Percentiles rank a stretch among this genome's conserved stretches.
Evolutionary conservation across 2,329 filamentous ascomycete species (phyloP).

Genomic region (Colletotrichum musae): DNA sequence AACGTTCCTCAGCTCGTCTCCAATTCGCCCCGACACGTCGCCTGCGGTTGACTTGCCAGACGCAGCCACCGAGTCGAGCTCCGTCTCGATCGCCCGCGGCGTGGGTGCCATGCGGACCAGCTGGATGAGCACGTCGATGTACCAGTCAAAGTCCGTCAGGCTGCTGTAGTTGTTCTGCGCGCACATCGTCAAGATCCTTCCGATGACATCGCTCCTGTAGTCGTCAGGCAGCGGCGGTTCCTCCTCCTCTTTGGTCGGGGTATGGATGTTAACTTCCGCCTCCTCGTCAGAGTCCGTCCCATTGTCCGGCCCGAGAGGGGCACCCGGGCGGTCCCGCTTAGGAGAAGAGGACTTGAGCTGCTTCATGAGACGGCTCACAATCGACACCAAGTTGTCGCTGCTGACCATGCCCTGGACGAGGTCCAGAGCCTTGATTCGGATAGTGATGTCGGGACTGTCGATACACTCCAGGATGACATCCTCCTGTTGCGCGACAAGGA

Average conservation of each 20-base stretch:
- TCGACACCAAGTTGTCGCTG: conserved; percentile 84
- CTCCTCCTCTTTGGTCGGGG: conserved; percentile 53
- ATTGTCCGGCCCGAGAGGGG: conserved; percentile 60
- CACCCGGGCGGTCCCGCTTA: conserved; percentile 61
- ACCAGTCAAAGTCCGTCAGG: conserved; percentile 96
- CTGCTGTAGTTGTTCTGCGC: conserved; percentile 89
- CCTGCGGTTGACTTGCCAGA: conserved; percentile 49
- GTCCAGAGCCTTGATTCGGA: conserved; percentile 92
- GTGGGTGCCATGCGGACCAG: conserved; percentile 79
- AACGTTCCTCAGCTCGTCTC: conserved; percentile 88
- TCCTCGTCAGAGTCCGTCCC: conserved; percentile 66
- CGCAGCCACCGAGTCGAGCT: conserved; percentile 50
- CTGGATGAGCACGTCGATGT: conserved; percentile 90
- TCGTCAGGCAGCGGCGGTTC: conserved; percentile 82
- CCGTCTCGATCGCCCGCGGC: conserved; percentile 58
- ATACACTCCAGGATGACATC: conserved; percentile 98
- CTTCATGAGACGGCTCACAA: conserved; percentile 89
- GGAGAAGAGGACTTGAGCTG: conserved; percentile 81
- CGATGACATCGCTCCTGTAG: conserved; percentile 87
- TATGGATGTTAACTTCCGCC: conserved; percentile 59
- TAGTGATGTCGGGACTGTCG: conserved; percentile 95
- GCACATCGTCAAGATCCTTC: conserved; percentile 89
- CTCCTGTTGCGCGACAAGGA: conserved; percentile 91
- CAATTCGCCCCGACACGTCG: conserved; percentile 79
- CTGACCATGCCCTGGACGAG: conserved; percentile 95